Base-by-base conservation (phyloP, 2,329 filamentous ascomycete genomes). In the Endothia cerciana region DNA sequence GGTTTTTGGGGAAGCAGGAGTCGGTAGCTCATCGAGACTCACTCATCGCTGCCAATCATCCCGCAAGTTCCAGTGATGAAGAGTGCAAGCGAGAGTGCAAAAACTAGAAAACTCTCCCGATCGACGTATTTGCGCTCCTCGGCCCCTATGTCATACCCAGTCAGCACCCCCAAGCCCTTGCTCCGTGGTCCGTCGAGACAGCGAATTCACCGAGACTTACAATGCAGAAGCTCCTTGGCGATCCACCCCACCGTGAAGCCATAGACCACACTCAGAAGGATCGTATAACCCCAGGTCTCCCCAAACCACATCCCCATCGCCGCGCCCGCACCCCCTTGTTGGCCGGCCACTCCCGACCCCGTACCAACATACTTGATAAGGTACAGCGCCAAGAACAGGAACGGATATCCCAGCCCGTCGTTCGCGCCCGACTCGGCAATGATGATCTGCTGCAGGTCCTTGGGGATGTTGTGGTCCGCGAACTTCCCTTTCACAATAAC, bases 401-500 rank as follows among this genome's bases (percentile, higher is more conserved):
- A 97, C 0, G 93, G 93, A 72, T 97, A 97, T 0, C 93, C 93
- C 43, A 94, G 82, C 0, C 94, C 93, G 77, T 97, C 93, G 73
- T 97, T 97, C 1, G 92, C 91, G 1, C 93, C 94, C 0, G 91
- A 93, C 78, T 97, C 93, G 30, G 88, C 90, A 59, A 91, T 85
- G 73, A 93, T 91, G 71, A 93, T 92, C 69, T 90, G 88, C 79
- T 97, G 93, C 59, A 97, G 80, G 36, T 89, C 86, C 65, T 88
- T 89, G 0, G 94, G 93, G 22, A 97, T 89, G 74, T 97, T 95
- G 72, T 93, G 90, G 73, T 97, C 93, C 0, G 94, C 94, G 74
- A 97, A 97, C 72, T 92, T 94, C 40, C 93, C 93, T 80, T 97
- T 97, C 56, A 97, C 92, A 65, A 97, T 97, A 2, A 91, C 91